A percentile compares a stretch with the other conserved stretches of the same genome.
phyloP scores from a whole-genome alignment of 257 asterid species.

The Thymus mandschuricus region DNA sequence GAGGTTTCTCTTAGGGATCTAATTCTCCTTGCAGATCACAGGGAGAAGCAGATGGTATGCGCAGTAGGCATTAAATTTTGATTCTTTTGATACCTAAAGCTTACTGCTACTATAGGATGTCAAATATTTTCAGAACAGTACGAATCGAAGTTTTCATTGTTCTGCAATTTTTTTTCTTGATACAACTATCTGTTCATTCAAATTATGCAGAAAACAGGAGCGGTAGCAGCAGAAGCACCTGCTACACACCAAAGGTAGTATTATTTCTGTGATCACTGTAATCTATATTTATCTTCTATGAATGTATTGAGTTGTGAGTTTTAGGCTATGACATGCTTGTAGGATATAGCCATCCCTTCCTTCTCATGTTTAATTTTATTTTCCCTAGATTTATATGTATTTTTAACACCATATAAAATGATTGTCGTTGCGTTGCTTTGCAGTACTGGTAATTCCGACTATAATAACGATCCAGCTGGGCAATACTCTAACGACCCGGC shows the following conservation, averaged over 20 bases:
- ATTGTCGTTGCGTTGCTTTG: slow-evolving; percentile 35
- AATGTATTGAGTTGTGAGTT: neutral
- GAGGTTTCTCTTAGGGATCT: slow-evolving; percentile 75
- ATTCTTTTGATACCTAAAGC: slow-evolving; percentile 6
- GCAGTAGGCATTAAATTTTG: slow-evolving; percentile 12
- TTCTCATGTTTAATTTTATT: slow-evolving; percentile 6
- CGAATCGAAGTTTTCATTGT: slow-evolving; percentile 7
- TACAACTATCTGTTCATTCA: slow-evolving; percentile 18
- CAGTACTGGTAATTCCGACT: slow-evolving; percentile 47
- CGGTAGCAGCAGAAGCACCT: slow-evolving; percentile 43
- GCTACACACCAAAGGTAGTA: slow-evolving; percentile 57
- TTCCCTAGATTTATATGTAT: neutral
- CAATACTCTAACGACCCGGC: slow-evolving; percentile 4
- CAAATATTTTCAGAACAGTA: slow-evolving; percentile 1
- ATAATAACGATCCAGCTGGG: neutral
- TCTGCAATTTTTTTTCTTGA: neutral
- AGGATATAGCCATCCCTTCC: slow-evolving; percentile 10
- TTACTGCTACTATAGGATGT: slow-evolving; percentile 16
- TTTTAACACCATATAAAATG: slow-evolving; percentile 19
- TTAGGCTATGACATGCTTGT: neutral
- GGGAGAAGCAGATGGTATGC: slow-evolving; percentile 62
- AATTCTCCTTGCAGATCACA: slow-evolving; percentile 78
- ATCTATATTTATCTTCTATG: neutral
- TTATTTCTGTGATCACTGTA: slow-evolving; percentile 2
- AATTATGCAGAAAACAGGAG: slow-evolving; percentile 64